Base-by-base conservation (phyloP, 306 rosid species). In the Senna siamea region DNA sequence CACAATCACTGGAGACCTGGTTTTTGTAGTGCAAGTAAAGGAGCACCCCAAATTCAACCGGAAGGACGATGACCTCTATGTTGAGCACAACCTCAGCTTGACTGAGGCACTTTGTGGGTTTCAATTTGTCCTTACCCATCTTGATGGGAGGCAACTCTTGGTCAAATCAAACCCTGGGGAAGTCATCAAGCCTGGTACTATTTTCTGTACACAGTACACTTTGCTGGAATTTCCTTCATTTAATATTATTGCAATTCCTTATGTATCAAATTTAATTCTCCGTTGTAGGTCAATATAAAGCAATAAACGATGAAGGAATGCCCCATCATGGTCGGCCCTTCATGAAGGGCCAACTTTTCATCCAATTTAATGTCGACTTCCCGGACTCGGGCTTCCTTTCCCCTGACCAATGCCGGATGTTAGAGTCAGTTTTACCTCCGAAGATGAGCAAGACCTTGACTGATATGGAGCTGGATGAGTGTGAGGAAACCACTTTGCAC, bases 141-240 rank as follows among this genome's bases (percentile, higher is more conserved):
- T 90, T 65, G 98, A 92, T 84, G 96, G 96, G 67, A 79, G 96
- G 43, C 98, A 85, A 70, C 88, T 92, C 43, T 75, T 90, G 59
- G 85, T 92, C 85, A 92, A 92, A 76, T 87, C 95, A 68, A 83
- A 88, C 69, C 92, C 96, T 1, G 98, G 96, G 30, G 98, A 90
- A 82, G 85, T 90, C 69, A 56, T 90, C 66, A 88, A 88, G 82
- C 96, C 96, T 65, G 96, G 98, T 92, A 87, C 72, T 19, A 40
- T 48, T 12, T 26, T n/a, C n/a, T n/a, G n/a, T n/a, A n/a, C n/a
- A n/a, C n/a, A 26, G 3, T 26, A 26, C 3, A 26, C 30, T 26
- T 26, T 1, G 30, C 30, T 26, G 30, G 30, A 26, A 26, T 26
- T 26, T 26, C 30, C 30, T 26, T 26, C 30, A 26, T 26, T 26